A percentile compares a stretch with the other conserved stretches of the same genome.
Evolutionary conservation across 129 eudicot genomes (phyloP).

Genomic region (Helianthus tuberosus): DNA sequence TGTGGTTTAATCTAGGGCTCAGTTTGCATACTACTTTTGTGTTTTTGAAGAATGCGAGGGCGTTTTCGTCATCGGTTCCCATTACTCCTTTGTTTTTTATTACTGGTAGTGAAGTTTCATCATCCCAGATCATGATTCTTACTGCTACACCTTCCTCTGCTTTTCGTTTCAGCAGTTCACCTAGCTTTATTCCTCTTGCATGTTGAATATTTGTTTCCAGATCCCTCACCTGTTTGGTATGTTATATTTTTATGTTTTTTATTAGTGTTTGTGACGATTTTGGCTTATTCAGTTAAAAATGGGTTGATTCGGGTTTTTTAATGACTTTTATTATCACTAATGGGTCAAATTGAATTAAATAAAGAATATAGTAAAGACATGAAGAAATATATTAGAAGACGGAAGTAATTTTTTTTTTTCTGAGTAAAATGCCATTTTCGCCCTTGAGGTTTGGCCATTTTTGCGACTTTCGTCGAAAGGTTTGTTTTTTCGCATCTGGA

Average conservation of each 20-base stretch:
- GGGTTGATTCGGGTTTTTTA: neutral
- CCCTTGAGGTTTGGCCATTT: too few relatives aligned
- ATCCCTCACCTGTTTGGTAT: conserved; percentile 65
- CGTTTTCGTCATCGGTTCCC: conserved; percentile 81
- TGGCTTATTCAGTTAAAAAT: neutral
- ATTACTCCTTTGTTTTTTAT: conserved; percentile 88
- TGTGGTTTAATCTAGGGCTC: conserved; percentile 67
- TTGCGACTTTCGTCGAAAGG: too few relatives aligned
- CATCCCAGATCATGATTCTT: conserved; percentile 88
- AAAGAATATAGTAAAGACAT: neutral
- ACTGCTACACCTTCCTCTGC: conserved; percentile 97
- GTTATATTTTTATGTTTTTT: neutral
- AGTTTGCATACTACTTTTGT: conserved; percentile 78
- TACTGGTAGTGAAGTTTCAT: conserved; percentile 84
- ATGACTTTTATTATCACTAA: neutral
- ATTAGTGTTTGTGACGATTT: neutral
- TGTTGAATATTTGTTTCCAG: conserved; percentile 77
- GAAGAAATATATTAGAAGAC: neutral
- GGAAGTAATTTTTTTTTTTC: too few relatives aligned
- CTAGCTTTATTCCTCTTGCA: conserved; percentile 81
- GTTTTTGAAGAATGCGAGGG: conserved; percentile 73
- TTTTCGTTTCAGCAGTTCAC: conserved; percentile 75
- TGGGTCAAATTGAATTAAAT: neutral
- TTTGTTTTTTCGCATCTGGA: too few relatives aligned
- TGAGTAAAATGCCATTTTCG: too few relatives aligned